Base-by-base conservation (phyloP, 805 yeast species). In the Saitoella complicata region DNA sequence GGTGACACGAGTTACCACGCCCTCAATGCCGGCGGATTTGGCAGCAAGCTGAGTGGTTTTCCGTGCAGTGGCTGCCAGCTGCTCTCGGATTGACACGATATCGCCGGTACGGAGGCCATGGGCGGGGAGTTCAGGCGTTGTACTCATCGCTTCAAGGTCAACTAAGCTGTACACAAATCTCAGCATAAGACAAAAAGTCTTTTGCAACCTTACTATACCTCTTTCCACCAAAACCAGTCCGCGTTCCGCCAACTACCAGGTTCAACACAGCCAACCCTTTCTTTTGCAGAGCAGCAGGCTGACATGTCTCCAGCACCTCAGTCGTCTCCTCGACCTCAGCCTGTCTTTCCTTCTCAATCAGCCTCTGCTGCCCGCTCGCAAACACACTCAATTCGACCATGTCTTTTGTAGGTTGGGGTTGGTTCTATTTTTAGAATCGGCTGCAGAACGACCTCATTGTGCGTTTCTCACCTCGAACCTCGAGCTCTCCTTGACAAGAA, bases 201-300 rank as follows among this genome's bases (percentile, higher is more conserved):
- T 32, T 12, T 5, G 10, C 4, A 40, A 8, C n/a, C 21, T 9
- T 10, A 37, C 10, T 29, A 12, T 32, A 41, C 43, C 30, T 65
- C 46, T 77, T 74, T 1, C 94, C 94, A 9, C 82, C 88, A 7
- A 82, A 61, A 0, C 94, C 94, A 0, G 85, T 78, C 45, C 78
- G 65, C 2, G 80, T 60, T 44, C 75, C 73, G n/a, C 69, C 69
- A 8, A 78, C 61, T 0, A 63, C 56, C 43, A 86, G 64, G 57
- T 84, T 81, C 42, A 75, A 58, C 5, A 83, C 65, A 0, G 95
- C 95, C 31, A 80, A 63, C 0, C 94, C 95, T 44, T 72, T 68
- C 10, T 65, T 61, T 0, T 78, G 78, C n/a, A 86, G 64, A 45
- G 68, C 67, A 54, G 78, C 76, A 0, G 84, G 74, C 0, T 86